Percentiles rank a stretch among this genome's conserved stretches.
phyloP scores from a whole-genome alignment of 306 rosid species.

The Rubus parviflorus region DNA sequence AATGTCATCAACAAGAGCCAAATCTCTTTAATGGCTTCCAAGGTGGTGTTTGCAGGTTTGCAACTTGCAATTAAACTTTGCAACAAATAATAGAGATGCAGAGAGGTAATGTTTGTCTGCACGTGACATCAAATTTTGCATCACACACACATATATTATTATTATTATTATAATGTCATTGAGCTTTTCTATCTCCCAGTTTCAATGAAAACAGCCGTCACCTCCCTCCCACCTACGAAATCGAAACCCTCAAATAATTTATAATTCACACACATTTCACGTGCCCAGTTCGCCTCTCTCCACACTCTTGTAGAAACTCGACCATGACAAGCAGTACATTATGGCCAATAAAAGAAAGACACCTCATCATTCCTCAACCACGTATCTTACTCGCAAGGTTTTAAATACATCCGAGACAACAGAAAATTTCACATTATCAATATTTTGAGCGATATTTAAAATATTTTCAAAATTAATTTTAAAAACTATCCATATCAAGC shows the following conservation, averaged over 20 bases:
- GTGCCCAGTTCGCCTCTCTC: conserved; percentile 6
- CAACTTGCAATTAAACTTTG: background rate
- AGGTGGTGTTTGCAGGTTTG: background rate
- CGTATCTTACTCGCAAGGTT: too few species aligned
- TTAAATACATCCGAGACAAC: too few species aligned
- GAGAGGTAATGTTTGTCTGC: background rate
- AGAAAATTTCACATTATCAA: background rate
- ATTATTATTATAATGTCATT: background rate
- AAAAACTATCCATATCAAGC: too few species aligned
- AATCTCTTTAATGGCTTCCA: background rate
- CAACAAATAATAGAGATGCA: background rate
- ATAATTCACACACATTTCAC: conserved; percentile 16
- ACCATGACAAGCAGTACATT: too few species aligned
- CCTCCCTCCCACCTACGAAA: background rate
- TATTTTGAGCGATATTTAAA: too few species aligned
- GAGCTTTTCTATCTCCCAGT: background rate
- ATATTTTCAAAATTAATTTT: background rate
- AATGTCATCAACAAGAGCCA: conserved; percentile 1
- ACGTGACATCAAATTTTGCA: conserved; percentile 25
- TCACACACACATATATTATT: background rate
- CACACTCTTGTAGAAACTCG: background rate
- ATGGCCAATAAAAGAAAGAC: background rate
- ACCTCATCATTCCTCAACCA: background rate
- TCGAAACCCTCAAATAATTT: background rate
- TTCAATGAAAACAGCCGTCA: conserved; percentile 7